phyloP scores from a whole-genome alignment of 176 grass and related monocot genomes.

The Alopecurus myosuroides region DNA sequence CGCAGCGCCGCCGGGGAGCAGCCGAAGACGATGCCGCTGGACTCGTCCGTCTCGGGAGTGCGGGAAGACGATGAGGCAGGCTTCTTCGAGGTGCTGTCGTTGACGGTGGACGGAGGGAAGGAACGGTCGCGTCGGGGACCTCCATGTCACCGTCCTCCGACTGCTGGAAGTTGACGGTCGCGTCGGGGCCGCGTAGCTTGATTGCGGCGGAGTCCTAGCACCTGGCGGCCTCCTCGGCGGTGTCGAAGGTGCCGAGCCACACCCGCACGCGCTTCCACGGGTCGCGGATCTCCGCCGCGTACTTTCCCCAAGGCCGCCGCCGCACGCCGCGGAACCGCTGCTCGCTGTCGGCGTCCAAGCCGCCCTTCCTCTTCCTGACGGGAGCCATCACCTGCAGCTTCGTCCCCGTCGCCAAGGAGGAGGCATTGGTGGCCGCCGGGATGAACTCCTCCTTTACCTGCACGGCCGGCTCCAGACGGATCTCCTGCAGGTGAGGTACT shows the following conservation, averaged over 20 bases:
- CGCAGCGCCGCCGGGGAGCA: conserved; percentile 14
- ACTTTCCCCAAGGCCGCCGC: conserved; percentile 74
- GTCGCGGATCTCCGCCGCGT: conserved; percentile 90
- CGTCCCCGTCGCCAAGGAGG: not conserved
- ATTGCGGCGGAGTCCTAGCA: conserved; percentile 90
- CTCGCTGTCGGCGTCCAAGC: conserved; percentile 15
- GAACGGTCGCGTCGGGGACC: conserved; percentile 20
- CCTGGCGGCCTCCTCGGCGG: conserved; percentile 92
- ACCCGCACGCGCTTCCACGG: conserved; percentile 66
- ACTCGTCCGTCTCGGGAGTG: not conserved
- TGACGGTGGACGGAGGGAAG: conserved; percentile 18
- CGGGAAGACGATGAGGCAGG: not conserved
- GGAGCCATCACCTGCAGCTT: not conserved
- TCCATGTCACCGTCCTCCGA: conserved; percentile 31
- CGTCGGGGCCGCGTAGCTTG: conserved; percentile 73
- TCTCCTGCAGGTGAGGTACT: too few relatives aligned
- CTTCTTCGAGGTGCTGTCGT: not conserved
- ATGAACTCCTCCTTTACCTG: not conserved
- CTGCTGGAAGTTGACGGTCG: conserved; percentile 73
- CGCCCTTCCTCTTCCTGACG: conserved; percentile 37
- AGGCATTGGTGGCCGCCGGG: not conserved
- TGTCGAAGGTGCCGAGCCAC: conserved; percentile 96
- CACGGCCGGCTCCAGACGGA: conserved; percentile 40
- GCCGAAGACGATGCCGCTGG: not conserved
- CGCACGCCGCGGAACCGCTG: conserved; percentile 69